Conservation (phyloP, 2,329 filamentous ascomycete species). For the Chrysosporium keratinophilum region DNA sequence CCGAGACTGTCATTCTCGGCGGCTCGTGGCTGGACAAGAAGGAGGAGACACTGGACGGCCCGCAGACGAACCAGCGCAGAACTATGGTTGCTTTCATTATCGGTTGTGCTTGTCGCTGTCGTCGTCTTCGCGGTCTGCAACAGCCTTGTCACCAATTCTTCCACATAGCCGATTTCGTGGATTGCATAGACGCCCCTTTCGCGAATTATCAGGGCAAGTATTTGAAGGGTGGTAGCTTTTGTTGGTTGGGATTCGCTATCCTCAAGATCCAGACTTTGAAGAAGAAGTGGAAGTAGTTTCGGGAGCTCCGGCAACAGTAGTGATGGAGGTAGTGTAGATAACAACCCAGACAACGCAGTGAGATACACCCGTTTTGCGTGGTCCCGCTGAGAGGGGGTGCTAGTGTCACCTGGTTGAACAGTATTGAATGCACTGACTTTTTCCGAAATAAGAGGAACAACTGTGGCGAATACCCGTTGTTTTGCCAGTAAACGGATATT, state of each 20-base stretch:
- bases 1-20: constrained; percentile 17
- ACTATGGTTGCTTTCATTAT: constrained; percentile 17
- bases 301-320: constrained; percentile 51
- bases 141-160: constrained; percentile 47
- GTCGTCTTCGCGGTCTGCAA: constrained; percentile 28
- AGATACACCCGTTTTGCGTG: constrained; percentile 50
- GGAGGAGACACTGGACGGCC: constrained; percentile 30
- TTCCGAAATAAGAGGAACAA: constrained; percentile 47
- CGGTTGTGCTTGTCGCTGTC: constrained; percentile 3
- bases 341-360: constrained; percentile 51
- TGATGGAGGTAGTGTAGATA: constrained; percentile 49
- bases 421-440: constrained; percentile 40
- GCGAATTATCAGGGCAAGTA: constrained; percentile 47
- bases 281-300: constrained; percentile 48
- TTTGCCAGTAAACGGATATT: constrained; percentile 52
- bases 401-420: constrained; percentile 16
- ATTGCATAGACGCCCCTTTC: constrained; percentile 45
- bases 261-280: constrained; percentile 52
- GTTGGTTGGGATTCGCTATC: constrained; percentile 40
- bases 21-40: constrained; percentile 23
- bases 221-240: constrained; percentile 51
- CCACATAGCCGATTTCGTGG: constrained; percentile 45
- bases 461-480: constrained; percentile 52
- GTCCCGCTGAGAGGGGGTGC: constrained; percentile 17
- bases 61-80: constrained; percentile 26